Percentiles rank a stretch among this genome's conserved stretches.
Evolutionary conservation across 805 yeast genomes (phyloP).

Genomic region (Candida oleophila): DNA sequence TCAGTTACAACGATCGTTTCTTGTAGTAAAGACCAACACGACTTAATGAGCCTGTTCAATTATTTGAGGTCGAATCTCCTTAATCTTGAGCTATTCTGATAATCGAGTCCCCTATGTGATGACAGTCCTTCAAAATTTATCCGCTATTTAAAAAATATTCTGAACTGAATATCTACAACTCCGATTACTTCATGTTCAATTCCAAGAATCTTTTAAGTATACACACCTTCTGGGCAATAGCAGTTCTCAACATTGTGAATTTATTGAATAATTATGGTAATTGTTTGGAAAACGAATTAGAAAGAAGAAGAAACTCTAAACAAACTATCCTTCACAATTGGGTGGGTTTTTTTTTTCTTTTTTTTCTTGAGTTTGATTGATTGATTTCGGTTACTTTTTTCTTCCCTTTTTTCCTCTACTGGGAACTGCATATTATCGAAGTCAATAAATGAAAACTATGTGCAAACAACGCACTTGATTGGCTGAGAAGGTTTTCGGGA

Average conservation of each 20-base stretch:
- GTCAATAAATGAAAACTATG: not conserved
- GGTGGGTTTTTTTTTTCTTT: not conserved
- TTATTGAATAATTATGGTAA: not conserved
- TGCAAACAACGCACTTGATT: constrained; percentile 1
- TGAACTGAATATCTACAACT: too few relatives aligned
- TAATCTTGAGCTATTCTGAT: too few relatives aligned
- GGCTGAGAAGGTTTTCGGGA: constrained; percentile 4
- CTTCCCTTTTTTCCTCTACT: not conserved
- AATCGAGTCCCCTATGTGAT: too few relatives aligned
- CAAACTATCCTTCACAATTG: not conserved
- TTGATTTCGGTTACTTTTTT: constrained; percentile 1
- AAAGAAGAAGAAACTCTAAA: not conserved
- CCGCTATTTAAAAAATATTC: too few relatives aligned
- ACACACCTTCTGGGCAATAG: constrained; percentile 22
- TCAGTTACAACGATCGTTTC: too few relatives aligned
- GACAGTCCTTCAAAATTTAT: too few relatives aligned
- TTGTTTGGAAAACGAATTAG: not conserved
- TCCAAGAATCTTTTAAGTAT: constrained; percentile 2
- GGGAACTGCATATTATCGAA: not conserved
- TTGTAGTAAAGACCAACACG: too few relatives aligned
- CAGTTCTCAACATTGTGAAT: constrained; percentile 19
- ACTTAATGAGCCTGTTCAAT: too few relatives aligned
- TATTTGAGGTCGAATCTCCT: too few relatives aligned
- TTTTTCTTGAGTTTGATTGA: not conserved
- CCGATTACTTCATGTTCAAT: constrained; percentile 9